Base-by-base conservation (phyloP, 108 stramenopile species). In the Nitzschia sp. region DNA sequence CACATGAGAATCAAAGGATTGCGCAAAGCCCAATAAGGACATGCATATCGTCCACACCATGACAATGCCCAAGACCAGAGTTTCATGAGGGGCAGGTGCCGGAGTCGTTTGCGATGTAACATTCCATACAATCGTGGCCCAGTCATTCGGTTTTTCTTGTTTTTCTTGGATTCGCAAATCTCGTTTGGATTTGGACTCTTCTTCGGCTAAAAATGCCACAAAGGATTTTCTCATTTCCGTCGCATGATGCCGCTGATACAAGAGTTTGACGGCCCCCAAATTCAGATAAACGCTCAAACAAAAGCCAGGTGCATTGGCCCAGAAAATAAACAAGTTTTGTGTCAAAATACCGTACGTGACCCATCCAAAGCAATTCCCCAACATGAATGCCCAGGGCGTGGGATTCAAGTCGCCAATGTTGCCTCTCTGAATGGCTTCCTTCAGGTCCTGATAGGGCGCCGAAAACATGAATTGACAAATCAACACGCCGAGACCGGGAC, bases 331-430 rank as follows among this genome's bases (percentile, higher is more conserved):
- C n/a, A 81, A 55, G 75, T 91, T 87, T 67, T 72, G 82, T 61
- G 79, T 51, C 25, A 92, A 61, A 58, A 85, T 68, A 6, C 76
- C 70, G 69, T 94, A 94, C 3, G 66, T 32, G 1, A 91, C 38
- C 93, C 93, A 93, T 21, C 92, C 92, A 26, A 74, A 46, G 36
- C 85, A 86, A 66, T 89, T 91, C 9, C 89, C 89, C 25, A 79
- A 70, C 89, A 91, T 94, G 46, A 87, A 83, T 1, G 85, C 92
- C 87, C 87, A 91, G 0, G 92, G 92, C 0, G 85, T 87, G 8
- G 92, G 88, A 74, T 94, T 94, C 28, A 94, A 62, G 36, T 64
- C 56, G 4, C 92, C 92, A 26, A 94, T 58, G 13, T 77, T 57
- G 18, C 89, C 88, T 27, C 46, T 21, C 4, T 57, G 30, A 6